phyloP scores from a whole-genome alignment of 1,139 yeast species.

The Protomyces inouyei region DNA sequence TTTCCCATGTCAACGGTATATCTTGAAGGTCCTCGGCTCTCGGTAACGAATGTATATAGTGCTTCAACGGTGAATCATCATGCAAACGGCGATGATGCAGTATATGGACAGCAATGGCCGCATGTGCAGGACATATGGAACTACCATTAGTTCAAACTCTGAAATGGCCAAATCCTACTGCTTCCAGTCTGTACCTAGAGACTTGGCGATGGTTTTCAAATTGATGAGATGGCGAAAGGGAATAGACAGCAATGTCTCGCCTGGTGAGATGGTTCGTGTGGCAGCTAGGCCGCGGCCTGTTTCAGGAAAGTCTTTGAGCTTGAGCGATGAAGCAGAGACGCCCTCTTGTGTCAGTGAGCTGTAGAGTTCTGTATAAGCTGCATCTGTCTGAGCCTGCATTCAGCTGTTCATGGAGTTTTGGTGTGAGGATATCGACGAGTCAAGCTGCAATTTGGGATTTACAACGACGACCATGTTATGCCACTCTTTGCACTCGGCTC shows the following conservation, averaged over 20 bases:
- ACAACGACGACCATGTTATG: neutral
- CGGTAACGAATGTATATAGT: constrained; percentile 9
- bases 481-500: constrained; percentile 32
- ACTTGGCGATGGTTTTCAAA: constrained; percentile 4
- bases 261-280: neutral
- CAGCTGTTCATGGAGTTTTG: no score
- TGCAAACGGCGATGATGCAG: neutral
- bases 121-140: constrained; percentile 21
- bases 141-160: neutral
- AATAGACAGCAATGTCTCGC: constrained; percentile 12
- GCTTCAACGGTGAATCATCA: neutral
- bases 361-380: neutral
- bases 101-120: constrained; percentile 13
- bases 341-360: neutral
- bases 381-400: neutral
- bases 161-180: neutral
- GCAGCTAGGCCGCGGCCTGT: constrained; percentile 19
- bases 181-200: constrained; percentile 11
- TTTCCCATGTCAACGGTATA: constrained; percentile 12
- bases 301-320: neutral
- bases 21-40: neutral
- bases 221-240: constrained; percentile 15
- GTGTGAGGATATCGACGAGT: no score
- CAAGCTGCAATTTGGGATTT: no score
- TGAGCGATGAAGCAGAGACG: neutral